Percentiles rank a stretch among this genome's conserved stretches.
Evolutionary conservation across 176 grass and related monocot species (phyloP).

Genomic region (Leersia perrieri): DNA sequence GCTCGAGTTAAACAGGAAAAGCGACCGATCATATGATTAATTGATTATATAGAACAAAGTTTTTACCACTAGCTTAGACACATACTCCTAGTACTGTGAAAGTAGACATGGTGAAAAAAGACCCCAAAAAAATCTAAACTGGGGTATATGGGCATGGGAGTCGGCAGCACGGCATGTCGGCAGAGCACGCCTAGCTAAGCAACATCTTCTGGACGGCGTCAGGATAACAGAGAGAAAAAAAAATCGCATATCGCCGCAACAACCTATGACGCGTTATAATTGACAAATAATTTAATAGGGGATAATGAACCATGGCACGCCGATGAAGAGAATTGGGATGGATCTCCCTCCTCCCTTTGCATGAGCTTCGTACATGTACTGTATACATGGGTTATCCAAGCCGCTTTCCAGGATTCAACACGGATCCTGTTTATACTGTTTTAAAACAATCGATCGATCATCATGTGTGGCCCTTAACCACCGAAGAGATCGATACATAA

Average conservation of each 20-base stretch:
- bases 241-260: background rate
- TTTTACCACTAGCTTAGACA: too few species aligned
- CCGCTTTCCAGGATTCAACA: background rate
- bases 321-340: background rate
- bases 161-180: too few species aligned
- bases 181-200: too few species aligned
- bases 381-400: background rate
- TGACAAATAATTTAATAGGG: background rate
- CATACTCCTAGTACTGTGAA: too few species aligned
- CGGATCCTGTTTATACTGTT: background rate
- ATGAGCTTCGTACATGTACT: background rate
- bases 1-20: too few species aligned
- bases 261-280: background rate
- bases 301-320: background rate
- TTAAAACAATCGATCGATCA: background rate
- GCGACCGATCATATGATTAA: too few species aligned
- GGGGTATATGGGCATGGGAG: too few species aligned
- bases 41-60: too few species aligned
- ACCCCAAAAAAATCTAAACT: too few species aligned
- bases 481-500: too few species aligned
- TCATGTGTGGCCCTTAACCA: too few species aligned
- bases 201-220: background rate
- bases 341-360: background rate
- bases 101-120: too few species aligned
- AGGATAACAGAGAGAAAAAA: background rate